These are phyloP conservation scores for Durusdinium trenchii DNA, from an alignment of 73 alveolate genomes.

Conservation along the genomic window DNA sequence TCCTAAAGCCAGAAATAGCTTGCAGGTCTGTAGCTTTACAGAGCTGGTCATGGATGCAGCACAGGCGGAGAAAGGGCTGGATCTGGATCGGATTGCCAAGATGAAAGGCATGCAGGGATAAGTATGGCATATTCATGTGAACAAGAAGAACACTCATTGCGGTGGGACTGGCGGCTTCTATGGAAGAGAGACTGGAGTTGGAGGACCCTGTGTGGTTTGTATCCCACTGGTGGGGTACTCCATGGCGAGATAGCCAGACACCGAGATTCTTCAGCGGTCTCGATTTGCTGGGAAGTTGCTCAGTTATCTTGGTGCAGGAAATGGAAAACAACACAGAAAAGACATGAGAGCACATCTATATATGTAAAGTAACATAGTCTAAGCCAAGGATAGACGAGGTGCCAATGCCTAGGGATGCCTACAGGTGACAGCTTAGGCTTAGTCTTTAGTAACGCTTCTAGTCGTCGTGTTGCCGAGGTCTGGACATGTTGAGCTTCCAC, in stretches of 20 bases:
- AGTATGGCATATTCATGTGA: not conserved
- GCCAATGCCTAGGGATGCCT: too few species aligned
- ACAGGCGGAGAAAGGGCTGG: conserved; percentile 29
- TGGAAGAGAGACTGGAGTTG: not conserved
- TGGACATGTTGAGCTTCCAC: conserved; percentile 51
- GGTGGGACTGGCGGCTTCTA: not conserved
- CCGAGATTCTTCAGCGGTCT: not conserved
- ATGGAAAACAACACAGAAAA: too few species aligned
- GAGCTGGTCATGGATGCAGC: conserved; percentile 81
- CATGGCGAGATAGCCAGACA: conserved; percentile 72
- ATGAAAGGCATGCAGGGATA: not conserved
- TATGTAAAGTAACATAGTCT: too few species aligned
- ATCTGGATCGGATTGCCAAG: too few species aligned
- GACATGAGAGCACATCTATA: too few species aligned
- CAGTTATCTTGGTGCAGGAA: not conserved
- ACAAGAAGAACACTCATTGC: not conserved
- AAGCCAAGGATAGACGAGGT: too few species aligned
- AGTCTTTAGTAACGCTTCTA: too few species aligned
- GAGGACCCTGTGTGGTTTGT: conserved; percentile 82
- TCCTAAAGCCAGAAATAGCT: too few species aligned
- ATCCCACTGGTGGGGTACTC: conserved; percentile 93
- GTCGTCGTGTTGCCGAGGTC: not conserved
- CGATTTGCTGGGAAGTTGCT: not conserved
- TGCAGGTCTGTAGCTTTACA: conserved; percentile 67
- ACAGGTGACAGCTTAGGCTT: too few species aligned